Base-by-base conservation (phyloP, 495 filamentous ascomycete genomes). In the Glonium stellatum region DNA sequence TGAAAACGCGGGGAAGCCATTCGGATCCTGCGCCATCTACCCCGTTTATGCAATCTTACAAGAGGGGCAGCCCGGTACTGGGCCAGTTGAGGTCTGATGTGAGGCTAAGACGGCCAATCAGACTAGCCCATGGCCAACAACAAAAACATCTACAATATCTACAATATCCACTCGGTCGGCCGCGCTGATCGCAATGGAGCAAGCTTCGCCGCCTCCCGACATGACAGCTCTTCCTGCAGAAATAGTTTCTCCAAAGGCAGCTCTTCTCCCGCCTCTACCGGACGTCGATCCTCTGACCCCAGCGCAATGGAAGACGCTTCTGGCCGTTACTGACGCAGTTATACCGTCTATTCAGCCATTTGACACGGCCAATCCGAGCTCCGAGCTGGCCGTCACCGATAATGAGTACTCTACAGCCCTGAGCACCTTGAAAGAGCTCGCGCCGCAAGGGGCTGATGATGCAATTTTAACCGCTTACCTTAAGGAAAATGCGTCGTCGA, bases 241-340 rank as follows among this genome's bases (percentile, higher is more conserved):
- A 21, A 37, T 51, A 6, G 56, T 65, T 15, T 60, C 65, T 10
- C 65, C 65, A 21, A 68, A 63, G 42, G 59, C 67, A 6, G 59
- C 61, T 5, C 66, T 69, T 31, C 54, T 70, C 9, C 68, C 70
- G 18, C 66, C 71, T 5, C 46, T 69, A 4, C 66, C 70, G 15
- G 48, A 56, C 18, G 54, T 55, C 9, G 71, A 73, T 50, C 65
- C 67, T 36, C 60, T 73, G 34, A 71, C 67, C 11, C 21, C 58
- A 10, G 63, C 64, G 13, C 70, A 74, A 63, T 74, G 71, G 71
- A 58, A 55, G 51, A 72, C 68, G 4, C 57, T 74, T 2, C 59
- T 68, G n/a, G 71, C 71, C 34, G 64, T 74, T 23, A 63, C 67
- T 3, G 70, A 74, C 54, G 59, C 71, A 11, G 57, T 74, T 35